phyloP scores from a whole-genome alignment of 345 rosid species.

The Barbarea vulgaris region DNA sequence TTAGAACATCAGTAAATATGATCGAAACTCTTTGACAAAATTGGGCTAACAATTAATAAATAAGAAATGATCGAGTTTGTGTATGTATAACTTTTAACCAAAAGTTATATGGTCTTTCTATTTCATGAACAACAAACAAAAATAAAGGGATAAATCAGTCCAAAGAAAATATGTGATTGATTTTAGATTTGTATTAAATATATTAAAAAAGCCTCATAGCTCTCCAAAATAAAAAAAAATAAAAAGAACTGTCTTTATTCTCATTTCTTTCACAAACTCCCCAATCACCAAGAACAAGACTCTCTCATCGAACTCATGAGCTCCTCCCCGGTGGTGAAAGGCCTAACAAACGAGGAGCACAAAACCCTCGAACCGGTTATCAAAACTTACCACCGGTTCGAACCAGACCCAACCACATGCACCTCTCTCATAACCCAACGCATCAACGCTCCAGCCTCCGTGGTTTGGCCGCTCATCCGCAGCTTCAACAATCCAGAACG shows the following conservation, averaged over 20 bases:
- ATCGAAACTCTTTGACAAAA: not conserved
- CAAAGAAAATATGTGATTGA: not conserved
- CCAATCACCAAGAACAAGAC: conserved; percentile 23
- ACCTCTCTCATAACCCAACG: conserved; percentile 72
- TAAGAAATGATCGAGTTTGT: not conserved
- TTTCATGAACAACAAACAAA: not conserved
- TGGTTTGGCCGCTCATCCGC: conserved; percentile 71
- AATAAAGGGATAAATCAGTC: conserved; percentile 6
- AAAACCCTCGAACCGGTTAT: conserved; percentile 54
- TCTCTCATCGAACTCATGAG: conserved; percentile 20
- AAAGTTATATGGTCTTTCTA: not conserved
- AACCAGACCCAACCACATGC: conserved; percentile 57
- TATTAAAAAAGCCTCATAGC: not conserved
- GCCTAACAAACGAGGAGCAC: conserved; percentile 60
- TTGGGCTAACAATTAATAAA: not conserved
- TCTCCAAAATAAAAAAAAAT: not conserved
- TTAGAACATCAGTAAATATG: not conserved
- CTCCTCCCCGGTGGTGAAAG: conserved; percentile 33
- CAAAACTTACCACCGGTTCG: conserved; percentile 59
- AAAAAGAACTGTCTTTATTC: not conserved
- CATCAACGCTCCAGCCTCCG: conserved; percentile 64
- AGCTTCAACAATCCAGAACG: conserved; percentile 67
- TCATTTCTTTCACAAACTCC: conserved; percentile 17
- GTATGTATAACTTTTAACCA: not conserved
- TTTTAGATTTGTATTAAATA: conserved; percentile 3